Evolutionary conservation across 257 asterid genomes (phyloP), one percentile per base, ranked within the genome.

Genomic region (Pogostemon cablin): DNA sequence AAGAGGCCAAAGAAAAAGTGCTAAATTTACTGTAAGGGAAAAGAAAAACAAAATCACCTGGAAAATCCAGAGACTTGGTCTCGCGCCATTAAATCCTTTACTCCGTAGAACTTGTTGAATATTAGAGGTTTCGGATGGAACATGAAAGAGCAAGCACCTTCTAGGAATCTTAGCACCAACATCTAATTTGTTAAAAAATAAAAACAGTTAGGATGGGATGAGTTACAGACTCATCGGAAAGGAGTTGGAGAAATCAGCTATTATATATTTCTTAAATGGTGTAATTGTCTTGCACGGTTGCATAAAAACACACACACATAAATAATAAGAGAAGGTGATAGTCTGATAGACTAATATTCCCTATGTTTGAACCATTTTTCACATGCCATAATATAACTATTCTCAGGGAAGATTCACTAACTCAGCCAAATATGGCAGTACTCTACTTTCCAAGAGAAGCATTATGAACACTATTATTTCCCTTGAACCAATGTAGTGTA

Each of bases 131-230:
- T 85, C 96, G 35, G 78, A 80, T 7, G 95, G 87, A 59, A 89
- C 70, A 50, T 92, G 98, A 73, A 65, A 42, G 74, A 84, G 72
- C 68, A 86, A 50, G 86, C 96, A 87, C 77, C 90, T 80, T 86
- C 88, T 84, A 75, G 89, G 87, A 77, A 86, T 75, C 84, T 85
- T 87, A 69, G 96, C 93, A 67, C 96, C 96, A 11, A 85, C 83
- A 60, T 78, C 96, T 91, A 70, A 62, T 50, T 10, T 25, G 66
- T 73, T 56, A 20, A 60, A 49, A 57, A 57, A 73, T 68, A 72
- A 63, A 12, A 34, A 71, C 12, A 3, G 63, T 81, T 8, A 81
- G 4, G 9, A 58, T 37, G 11, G 66, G 44, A 41, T 37, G 65
- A 8, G 9, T 59, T 61, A 50, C 15, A 67, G 11, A 65, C 74